Base-by-base conservation (phyloP, 805 yeast genomes). In the Hanseniaspora meyeri region DNA sequence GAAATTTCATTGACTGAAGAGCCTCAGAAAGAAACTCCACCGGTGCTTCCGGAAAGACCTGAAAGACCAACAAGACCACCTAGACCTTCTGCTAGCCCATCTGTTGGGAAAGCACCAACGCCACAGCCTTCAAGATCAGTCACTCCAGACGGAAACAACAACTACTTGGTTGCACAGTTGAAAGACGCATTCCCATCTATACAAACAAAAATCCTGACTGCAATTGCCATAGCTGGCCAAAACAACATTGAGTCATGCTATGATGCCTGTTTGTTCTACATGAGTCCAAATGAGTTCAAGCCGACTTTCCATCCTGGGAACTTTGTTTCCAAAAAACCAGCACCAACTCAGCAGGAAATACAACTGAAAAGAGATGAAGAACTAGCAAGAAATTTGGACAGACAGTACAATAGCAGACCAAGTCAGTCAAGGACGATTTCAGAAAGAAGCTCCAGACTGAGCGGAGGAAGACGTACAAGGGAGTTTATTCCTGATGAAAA, bases 201-300 rank as follows among this genome's bases (percentile, higher is more conserved):
- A 27, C 95, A 88, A 43, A 85, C 78, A 34, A 78, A 81, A 59
- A 78, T 82, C 62, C 74, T 87, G 60, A 80, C 82, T 55, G 89
- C 95, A 32, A 83, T 87, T 0, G 73, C 90, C 57, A 86, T 93
- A 66, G 97, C 97, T 2, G 81, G 95, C 19, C 79, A 77, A 49
- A 96, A 95, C 32, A 74, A 77, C 49, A 67, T 87, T 46, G 96
- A 88, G 62, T 82, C 86, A 1, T 95, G 96, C 1, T 91, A 91
- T 73, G 85, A 84, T 67, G 97, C 96, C 0, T 72, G 90, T 63
- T 73, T 91, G 59, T 87, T 78, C 62, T 70, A 87, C 55, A 82
- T 87, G 17, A 96, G 90, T 68, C 91, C 91, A 10, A 38, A 17
- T 14, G 54, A 49, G 1, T 53, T 53, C 37, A 53, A 53, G 34